Percentiles rank a stretch among this genome's conserved stretches.
Evolutionary conservation across 2,329 filamentous ascomycete genomes (phyloP).

Genomic region (Claviceps lovelessii): DNA sequence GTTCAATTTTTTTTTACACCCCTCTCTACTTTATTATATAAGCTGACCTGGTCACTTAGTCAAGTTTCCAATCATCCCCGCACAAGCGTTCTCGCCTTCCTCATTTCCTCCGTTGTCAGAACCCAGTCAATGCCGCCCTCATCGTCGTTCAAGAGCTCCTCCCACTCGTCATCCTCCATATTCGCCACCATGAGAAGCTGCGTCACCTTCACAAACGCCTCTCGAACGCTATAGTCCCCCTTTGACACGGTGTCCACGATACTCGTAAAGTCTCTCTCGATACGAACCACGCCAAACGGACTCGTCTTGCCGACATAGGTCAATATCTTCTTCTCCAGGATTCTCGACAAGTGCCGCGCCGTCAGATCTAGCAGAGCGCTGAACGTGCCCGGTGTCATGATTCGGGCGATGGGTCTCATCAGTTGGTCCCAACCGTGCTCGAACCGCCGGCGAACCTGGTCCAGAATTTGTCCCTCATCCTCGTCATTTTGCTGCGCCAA

Average conservation of each 20-base stretch:
- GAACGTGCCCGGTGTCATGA: constrained; percentile 68
- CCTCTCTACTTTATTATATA: too few species aligned
- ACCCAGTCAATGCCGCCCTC: constrained; percentile 59
- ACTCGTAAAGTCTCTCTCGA: constrained; percentile 72
- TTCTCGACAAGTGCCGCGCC: constrained; percentile 57
- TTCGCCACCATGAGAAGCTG: constrained; percentile 80
- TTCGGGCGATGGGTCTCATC: constrained; percentile 67
- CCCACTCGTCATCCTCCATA: constrained; percentile 95
- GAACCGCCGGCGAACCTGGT: constrained; percentile 65
- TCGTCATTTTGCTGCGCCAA: constrained; percentile 39
- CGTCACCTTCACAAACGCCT: constrained; percentile 58
- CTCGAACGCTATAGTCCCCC: constrained; percentile 63
- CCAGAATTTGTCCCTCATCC: constrained; percentile 39
- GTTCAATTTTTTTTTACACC: background rate
- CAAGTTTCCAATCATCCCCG: background rate
- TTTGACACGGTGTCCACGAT: constrained; percentile 54
- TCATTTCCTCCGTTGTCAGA: constrained; percentile 58
- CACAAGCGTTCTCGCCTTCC: constrained; percentile 56
- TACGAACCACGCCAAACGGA: constrained; percentile 63
- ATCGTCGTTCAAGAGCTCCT: constrained; percentile 45
- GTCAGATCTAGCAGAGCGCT: constrained; percentile 61
- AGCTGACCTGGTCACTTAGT: background rate
- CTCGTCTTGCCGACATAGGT: constrained; percentile 66
- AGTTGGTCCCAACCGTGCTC: constrained; percentile 74
- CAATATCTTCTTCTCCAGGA: constrained; percentile 80